These are phyloP conservation scores for Puccinellia tenuiflora DNA, from an alignment of 176 grass and related monocot genomes.

Conservation along the genomic window DNA sequence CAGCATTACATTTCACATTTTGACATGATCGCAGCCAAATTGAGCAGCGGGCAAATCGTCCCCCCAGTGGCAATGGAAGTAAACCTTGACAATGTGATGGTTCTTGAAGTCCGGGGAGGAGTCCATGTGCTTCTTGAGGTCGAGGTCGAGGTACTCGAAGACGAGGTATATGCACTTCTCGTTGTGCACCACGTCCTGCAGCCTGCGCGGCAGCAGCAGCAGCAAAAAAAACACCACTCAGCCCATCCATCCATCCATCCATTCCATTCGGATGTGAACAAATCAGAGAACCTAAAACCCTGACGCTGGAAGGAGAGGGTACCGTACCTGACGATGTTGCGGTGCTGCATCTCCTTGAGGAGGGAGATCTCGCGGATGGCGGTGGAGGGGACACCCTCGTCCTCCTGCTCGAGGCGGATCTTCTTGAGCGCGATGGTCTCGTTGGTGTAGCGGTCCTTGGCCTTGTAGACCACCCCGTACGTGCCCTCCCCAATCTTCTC, in stretches of 20 bases:
- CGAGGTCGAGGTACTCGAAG: slow-evolving; percentile 94
- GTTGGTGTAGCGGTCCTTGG: slow-evolving; percentile 58
- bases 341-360: slow-evolving; percentile 93
- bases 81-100: slow-evolving; percentile 63
- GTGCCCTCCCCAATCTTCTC: slow-evolving; percentile 99
- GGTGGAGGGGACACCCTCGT: slow-evolving; percentile 90
- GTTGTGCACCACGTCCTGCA: slow-evolving; percentile 86
- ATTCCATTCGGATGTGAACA: neutral
- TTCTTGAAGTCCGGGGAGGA: slow-evolving; percentile 78
- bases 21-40: neutral
- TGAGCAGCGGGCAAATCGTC: neutral
- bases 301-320: neutral
- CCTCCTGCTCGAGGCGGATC: slow-evolving; percentile 94
- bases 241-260: neutral
- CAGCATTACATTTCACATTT: neutral
- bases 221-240: neutral
- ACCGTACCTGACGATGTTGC: slow-evolving; percentile 93
- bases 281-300: neutral
- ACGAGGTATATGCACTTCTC: slow-evolving; percentile 81
- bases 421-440: slow-evolving; percentile 97
- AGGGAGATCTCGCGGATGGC: slow-evolving; percentile 96
- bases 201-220: slow-evolving; percentile 35
- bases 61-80: neutral
- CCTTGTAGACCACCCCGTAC: slow-evolving; percentile 96
- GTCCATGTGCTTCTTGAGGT: slow-evolving; percentile 98